Conservation (phyloP, 2,329 filamentous ascomycete species). For the Botrytis squamosa region DNA sequence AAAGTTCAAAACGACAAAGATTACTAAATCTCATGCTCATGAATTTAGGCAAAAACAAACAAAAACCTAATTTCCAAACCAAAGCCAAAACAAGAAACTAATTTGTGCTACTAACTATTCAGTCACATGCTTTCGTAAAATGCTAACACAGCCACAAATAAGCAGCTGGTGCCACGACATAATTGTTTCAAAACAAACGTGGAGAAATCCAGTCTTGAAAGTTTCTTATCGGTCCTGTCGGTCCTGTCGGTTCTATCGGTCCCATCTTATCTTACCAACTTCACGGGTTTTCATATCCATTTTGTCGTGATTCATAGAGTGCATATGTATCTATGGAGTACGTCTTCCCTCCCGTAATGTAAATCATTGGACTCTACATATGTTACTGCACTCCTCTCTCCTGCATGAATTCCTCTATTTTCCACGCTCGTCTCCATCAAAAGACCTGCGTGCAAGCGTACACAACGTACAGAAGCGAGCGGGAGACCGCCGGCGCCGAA, state of each 20-base stretch:
- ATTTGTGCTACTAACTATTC: neutral
- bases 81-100: neutral
- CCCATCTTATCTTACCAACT: constrained; percentile 18
- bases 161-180: constrained; percentile 22
- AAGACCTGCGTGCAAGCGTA: neutral
- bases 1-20: neutral
- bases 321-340: neutral
- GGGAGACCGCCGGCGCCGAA: neutral
- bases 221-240: constrained; percentile 7
- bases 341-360: neutral
- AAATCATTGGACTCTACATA: constrained; percentile 11
- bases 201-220: constrained; percentile 10
- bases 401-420: neutral
- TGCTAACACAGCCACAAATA: constrained; percentile 3
- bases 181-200: constrained; percentile 21
- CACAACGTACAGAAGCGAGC: neutral
- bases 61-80: neutral
- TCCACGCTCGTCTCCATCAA: neutral
- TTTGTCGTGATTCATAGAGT: neutral
- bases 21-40: neutral
- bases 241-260: neutral
- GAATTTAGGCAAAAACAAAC: neutral
- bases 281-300: neutral
- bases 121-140: constrained; percentile 3
- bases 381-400: constrained; percentile 7